Percentiles rank a stretch among this genome's conserved stretches.
Evolutionary conservation across 1,139 yeast genomes (phyloP).

Genomic region (Nadsonia starkeyi-henricii): DNA sequence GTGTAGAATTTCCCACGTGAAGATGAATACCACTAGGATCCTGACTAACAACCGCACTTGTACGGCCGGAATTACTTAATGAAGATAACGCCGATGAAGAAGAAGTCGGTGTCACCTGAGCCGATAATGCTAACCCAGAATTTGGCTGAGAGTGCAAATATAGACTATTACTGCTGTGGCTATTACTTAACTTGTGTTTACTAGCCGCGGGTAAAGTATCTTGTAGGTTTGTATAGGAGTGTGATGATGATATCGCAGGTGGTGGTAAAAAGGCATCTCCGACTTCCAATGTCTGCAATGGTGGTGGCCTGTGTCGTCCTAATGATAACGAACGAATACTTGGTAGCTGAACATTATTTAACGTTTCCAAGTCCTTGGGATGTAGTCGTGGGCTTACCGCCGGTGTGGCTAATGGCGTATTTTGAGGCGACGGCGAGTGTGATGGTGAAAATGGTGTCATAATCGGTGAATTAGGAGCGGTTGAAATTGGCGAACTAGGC

Average conservation of each 20-base stretch:
- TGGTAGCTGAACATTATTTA: conserved; percentile 23
- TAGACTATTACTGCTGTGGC: too few species aligned
- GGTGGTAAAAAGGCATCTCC: conserved; percentile 8
- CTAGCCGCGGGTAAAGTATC: too few species aligned
- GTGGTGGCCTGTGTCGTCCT: conserved; percentile 24
- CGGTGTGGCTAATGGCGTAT: conserved; percentile 45
- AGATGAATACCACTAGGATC: background rate
- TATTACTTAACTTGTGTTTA: too few species aligned
- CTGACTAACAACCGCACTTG: background rate
- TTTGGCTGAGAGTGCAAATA: too few species aligned
- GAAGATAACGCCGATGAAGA: background rate
- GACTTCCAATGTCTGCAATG: conserved; percentile 23
- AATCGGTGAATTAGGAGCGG: conserved; percentile 44
- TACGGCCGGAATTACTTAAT: background rate
- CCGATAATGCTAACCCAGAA: background rate
- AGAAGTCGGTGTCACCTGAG: background rate
- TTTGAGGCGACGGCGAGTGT: conserved; percentile 36
- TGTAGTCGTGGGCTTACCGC: conserved; percentile 39
- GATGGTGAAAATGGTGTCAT: conserved; percentile 19
- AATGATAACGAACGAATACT: conserved; percentile 25
- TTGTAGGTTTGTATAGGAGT: too few species aligned
- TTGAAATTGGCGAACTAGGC: conserved; percentile 66
- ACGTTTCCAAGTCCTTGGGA: conserved; percentile 23
- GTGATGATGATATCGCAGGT: too few species aligned
- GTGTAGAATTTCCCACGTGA: background rate